Conservation (phyloP, 78 protist species). For the Anaeramoeba flamelloides region DNA sequence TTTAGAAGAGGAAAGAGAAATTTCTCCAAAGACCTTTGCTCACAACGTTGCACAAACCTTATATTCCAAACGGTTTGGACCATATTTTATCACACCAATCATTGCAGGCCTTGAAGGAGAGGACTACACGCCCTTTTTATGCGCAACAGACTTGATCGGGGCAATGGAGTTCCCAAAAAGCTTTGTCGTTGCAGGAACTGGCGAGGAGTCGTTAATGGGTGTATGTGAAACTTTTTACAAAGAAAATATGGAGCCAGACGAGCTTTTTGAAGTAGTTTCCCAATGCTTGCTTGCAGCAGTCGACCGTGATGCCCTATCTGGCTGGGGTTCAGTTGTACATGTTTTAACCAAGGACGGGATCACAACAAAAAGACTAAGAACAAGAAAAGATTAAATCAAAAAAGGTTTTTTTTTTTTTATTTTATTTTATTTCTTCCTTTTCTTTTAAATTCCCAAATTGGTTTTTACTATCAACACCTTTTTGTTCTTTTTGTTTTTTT, state of each 20-base stretch:
- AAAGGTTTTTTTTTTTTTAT: too few species aligned
- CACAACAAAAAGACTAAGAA: too few species aligned
- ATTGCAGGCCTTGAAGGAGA: slow-evolving; percentile 4
- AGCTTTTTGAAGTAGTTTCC: neutral
- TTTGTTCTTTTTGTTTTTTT: too few species aligned
- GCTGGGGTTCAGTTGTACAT: slow-evolving; percentile 11
- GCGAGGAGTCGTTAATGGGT: slow-evolving; percentile 5
- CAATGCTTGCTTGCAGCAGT: slow-evolving; percentile 15
- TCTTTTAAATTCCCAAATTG: too few species aligned
- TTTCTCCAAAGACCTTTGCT: neutral
- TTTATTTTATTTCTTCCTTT: too few species aligned
- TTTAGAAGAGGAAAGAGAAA: slow-evolving; percentile 12
- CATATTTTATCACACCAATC: slow-evolving; percentile 6
- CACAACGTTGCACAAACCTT: neutral
- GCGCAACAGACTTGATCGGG: slow-evolving; percentile 4
- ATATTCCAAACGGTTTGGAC: slow-evolving; percentile 1
- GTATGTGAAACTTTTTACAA: slow-evolving; percentile 10
- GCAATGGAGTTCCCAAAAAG: neutral
- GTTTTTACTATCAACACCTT: too few species aligned
- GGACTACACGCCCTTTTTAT: neutral
- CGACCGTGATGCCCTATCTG: slow-evolving; percentile 19
- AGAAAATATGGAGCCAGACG: neutral
- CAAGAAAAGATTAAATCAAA: too few species aligned
- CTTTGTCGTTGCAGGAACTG: slow-evolving; percentile 12
- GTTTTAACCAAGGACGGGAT: too few species aligned